Percentiles rank a stretch among this genome's conserved stretches.
Evolutionary conservation across 805 yeast genomes (phyloP).

Genomic region (Pichia exigua): DNA sequence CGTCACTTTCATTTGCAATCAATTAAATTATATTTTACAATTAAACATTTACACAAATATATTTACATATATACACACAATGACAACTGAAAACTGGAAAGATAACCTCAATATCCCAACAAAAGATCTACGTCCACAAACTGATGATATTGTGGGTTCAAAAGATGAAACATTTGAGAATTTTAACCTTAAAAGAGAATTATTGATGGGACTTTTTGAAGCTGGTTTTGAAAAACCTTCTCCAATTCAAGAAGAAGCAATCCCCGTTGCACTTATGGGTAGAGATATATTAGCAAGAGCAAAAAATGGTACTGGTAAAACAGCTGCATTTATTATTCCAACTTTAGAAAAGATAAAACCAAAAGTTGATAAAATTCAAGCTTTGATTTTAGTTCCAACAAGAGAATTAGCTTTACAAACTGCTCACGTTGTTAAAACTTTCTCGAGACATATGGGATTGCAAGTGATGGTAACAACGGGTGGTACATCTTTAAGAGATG

Average conservation of each 20-base stretch:
- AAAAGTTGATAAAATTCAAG: slow-evolving; percentile 76
- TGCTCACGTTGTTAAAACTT: slow-evolving; percentile 91
- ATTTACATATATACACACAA: slow-evolving; percentile 3
- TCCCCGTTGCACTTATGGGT: slow-evolving; percentile 92
- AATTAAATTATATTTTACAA: not conserved
- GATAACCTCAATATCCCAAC: slow-evolving; percentile 62
- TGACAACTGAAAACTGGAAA: slow-evolving; percentile 59
- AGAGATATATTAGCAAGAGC: slow-evolving; percentile 96
- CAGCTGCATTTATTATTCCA: slow-evolving; percentile 96
- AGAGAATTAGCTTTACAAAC: slow-evolving; percentile 97
- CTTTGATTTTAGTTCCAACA: slow-evolving; percentile 90
- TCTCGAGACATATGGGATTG: slow-evolving; percentile 87
- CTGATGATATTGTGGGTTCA: slow-evolving; percentile 90
- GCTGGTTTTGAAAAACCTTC: slow-evolving; percentile 98
- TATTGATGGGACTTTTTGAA: slow-evolving; percentile 96
- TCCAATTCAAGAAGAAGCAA: slow-evolving; percentile 95
- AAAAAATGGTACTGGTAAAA: slow-evolving; percentile 97
- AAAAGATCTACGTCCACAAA: slow-evolving; percentile 90
- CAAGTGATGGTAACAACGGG: slow-evolving; percentile 98
- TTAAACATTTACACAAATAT: not conserved
- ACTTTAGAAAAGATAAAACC: slow-evolving; percentile 85
- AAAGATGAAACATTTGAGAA: slow-evolving; percentile 90
- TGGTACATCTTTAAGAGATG: slow-evolving; percentile 91
- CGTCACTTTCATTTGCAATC: not conserved
- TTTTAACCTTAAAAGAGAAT: slow-evolving; percentile 82